phyloP scores from a whole-genome alignment of 148 eudicot genomes.

The Rhododendron henanense region DNA sequence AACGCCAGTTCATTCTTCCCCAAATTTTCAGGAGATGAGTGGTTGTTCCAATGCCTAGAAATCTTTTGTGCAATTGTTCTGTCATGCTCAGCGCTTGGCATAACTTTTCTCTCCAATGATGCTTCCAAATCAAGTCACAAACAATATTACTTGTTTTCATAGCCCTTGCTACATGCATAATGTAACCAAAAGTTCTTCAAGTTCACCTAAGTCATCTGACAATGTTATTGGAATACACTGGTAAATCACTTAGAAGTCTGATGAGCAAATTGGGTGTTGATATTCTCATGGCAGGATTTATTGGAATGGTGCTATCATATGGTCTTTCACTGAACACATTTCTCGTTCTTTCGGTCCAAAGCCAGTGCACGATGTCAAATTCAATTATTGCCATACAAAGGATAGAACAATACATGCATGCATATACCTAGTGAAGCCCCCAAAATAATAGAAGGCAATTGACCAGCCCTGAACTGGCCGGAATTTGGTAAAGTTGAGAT shows the following conservation, averaged over 20 bases:
- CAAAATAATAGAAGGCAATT: too few species aligned
- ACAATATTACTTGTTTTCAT: neutral
- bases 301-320: constrained; percentile 84
- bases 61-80: too few species aligned
- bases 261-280: neutral
- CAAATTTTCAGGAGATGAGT: too few species aligned
- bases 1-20: too few species aligned
- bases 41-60: too few species aligned
- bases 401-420: too few species aligned
- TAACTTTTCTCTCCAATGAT: constrained; percentile 33
- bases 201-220: too few species aligned
- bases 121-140: constrained; percentile 32
- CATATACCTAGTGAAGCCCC: too few species aligned
- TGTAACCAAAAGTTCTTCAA: neutral
- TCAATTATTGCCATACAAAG: too few species aligned
- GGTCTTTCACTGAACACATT: constrained; percentile 68
- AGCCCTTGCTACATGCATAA: neutral
- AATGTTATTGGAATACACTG: too few species aligned
- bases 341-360: constrained; percentile 8
- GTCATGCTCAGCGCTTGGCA: too few species aligned
- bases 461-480: constrained; percentile 59
- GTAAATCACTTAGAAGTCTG: constrained; percentile 23
- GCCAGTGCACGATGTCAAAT: too few species aligned
- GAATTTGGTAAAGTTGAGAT: neutral
- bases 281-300: constrained; percentile 48